Evolutionary conservation across 345 rosid species (phyloP), one percentile per base, ranked within the genome.

Genomic region (Raphanus raphanistrum): DNA sequence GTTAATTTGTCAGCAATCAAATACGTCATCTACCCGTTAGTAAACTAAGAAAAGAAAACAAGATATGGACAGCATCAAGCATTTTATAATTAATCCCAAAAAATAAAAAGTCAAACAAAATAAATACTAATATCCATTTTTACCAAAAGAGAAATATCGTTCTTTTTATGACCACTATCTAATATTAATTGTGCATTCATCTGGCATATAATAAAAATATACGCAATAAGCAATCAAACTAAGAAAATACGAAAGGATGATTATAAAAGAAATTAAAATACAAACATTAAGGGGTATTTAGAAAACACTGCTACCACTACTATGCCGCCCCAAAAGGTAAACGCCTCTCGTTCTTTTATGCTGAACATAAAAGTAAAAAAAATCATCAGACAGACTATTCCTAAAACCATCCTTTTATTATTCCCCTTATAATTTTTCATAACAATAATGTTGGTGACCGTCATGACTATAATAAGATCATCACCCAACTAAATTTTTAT

Each of bases 281-380:
- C 36, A 17, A 32, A 13, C 55, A 1, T 48, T 48, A 21, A 73
- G 38, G 7, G 9, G 72, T 62, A 66, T 66, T 73, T 12, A 50
- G 16, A 68, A 68, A 62, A 74, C 82, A 74, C 79, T 73, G 61
- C 77, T 67, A 72, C 67, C 78, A 74, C 82, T 69, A 74, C 75
- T 55, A n/a, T 29, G 79, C 82, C 75, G 79, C 71, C 82, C 75
- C 29, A 36, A 74, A 79, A 79, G 82, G 67, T 74, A 74, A 79
- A 74, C 79, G 71, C 62, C 29, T 74, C 36, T 61, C 21, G 8
- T 5, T 27, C 15, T 64, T 63, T 64, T 26, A 27, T 35, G 66
- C 25, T 13, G 3, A 62, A 29, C n/a, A 71, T 4, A 4, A 70
- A 52, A 52, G 2, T 52, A 52, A 15, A 26, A 36, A 76, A 4